Percentiles rank a stretch among this genome's conserved stretches.
Evolutionary conservation across 495 filamentous ascomycete genomes (phyloP).

Genomic region (Chaetomidium leptoderma): DNA sequence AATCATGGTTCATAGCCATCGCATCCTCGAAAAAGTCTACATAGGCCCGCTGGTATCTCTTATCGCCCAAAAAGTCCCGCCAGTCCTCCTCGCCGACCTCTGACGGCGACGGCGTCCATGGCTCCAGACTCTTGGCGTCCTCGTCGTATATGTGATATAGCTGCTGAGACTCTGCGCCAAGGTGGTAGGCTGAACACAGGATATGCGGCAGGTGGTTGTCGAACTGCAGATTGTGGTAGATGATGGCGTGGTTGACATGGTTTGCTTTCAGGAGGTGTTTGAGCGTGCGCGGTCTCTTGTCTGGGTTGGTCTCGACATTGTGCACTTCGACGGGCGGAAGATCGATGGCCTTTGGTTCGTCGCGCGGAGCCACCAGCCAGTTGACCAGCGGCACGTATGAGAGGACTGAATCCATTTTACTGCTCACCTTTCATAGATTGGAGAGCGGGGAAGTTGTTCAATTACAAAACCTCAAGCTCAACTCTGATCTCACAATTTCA

Average conservation of each 20-base stretch:
- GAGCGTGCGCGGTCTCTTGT: constrained; percentile 74
- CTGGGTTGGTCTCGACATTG: constrained; percentile 70
- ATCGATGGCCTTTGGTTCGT: constrained; percentile 46
- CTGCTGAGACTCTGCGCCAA: constrained; percentile 68
- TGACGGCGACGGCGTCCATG: constrained; percentile 79
- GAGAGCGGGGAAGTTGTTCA: neutral
- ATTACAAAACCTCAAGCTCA: neutral
- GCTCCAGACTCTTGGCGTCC: constrained; percentile 64
- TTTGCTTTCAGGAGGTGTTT: constrained; percentile 89
- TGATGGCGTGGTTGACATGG: constrained; percentile 80
- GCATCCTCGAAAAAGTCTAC: constrained; percentile 91
- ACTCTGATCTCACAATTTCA: neutral
- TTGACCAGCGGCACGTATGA: constrained; percentile 48
- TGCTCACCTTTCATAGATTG: neutral
- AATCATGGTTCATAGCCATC: constrained; percentile 63
- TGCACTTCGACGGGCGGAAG: constrained; percentile 67
- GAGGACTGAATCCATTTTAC: constrained; percentile 41
- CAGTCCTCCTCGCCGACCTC: constrained; percentile 82
- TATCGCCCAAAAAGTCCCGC: constrained; percentile 73
- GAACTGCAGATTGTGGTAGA: constrained; percentile 72
- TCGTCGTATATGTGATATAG: constrained; percentile 74
- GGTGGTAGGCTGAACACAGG: constrained; percentile 75
- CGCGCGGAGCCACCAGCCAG: constrained; percentile 34
- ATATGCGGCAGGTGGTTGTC: constrained; percentile 89
- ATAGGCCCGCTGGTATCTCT: constrained; percentile 80